Conservation (phyloP, 2,329 filamentous ascomycete genomes). For the Arthroderma sp. region DNA sequence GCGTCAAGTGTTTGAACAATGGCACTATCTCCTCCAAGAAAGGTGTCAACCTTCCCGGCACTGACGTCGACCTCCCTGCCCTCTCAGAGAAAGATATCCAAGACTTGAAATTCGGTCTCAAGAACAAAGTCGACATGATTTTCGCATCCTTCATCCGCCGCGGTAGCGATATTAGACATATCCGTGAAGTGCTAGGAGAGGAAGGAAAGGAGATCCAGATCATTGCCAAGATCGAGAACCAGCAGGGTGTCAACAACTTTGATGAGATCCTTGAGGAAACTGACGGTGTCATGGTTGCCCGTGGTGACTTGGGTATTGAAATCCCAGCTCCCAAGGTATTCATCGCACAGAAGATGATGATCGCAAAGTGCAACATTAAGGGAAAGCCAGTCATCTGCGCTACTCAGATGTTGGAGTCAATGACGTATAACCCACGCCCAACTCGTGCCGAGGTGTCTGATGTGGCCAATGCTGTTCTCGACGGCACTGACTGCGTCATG, state of each 20-base stretch:
- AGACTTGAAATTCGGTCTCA: slow-evolving; percentile 88
- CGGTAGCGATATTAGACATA: slow-evolving; percentile 81
- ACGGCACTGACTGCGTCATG: slow-evolving; percentile 99
- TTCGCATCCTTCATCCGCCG: slow-evolving; percentile 97
- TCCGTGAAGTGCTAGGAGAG: slow-evolving; percentile 79
- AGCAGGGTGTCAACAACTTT: slow-evolving; percentile 99
- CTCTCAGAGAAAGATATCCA: slow-evolving; percentile 96
- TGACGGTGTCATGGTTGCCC: slow-evolving; percentile 98
- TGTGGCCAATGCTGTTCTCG: slow-evolving; percentile 93
- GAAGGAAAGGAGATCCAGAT: slow-evolving; percentile 96
- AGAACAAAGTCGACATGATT: slow-evolving; percentile 98
- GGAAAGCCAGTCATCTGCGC: slow-evolving; percentile 98
- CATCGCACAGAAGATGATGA: slow-evolving; percentile 99
- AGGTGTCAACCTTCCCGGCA: slow-evolving; percentile 98
- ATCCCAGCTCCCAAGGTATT: slow-evolving; percentile 98
- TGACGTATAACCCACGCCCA: slow-evolving; percentile 99
- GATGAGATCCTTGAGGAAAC: slow-evolving; percentile 90
- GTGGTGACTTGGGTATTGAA: slow-evolving; percentile 96
- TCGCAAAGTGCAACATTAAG: slow-evolving; percentile 98
- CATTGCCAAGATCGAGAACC: slow-evolving; percentile 99
- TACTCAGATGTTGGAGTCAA: slow-evolving; percentile 99
- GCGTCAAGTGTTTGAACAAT: slow-evolving; percentile 83
- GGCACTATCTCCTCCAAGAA: slow-evolving; percentile 98
- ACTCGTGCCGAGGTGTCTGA: slow-evolving; percentile 98
- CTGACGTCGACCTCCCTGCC: slow-evolving; percentile 92